phyloP scores from a whole-genome alignment of 768 basidiomycete genomes.

The Rhodotorula babjevae region DNA sequence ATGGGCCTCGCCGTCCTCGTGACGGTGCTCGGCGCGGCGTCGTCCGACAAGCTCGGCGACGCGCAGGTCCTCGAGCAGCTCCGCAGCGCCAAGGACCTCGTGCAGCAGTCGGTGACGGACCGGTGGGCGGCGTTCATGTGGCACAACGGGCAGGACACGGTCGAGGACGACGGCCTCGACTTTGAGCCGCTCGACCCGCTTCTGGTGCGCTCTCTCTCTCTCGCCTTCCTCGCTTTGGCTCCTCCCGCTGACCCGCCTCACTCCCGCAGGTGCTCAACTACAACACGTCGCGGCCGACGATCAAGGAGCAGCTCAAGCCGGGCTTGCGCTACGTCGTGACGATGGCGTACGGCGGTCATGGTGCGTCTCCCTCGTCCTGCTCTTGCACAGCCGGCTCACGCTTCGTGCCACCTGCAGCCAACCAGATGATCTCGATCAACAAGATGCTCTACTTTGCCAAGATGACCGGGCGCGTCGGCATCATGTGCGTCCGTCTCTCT shows the following conservation, averaged over 20 bases:
- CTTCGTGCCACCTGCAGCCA: slow-evolving; percentile 7
- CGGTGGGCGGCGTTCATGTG: background rate
- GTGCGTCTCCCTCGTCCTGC: background rate
- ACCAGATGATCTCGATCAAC: slow-evolving; percentile 34
- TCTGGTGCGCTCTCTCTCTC: background rate
- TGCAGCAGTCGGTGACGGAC: background rate
- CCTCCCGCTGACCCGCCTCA: no score
- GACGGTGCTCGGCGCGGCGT: background rate
- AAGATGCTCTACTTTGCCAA: slow-evolving; percentile 35
- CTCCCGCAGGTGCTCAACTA: slow-evolving; percentile 23
- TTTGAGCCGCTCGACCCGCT: background rate
- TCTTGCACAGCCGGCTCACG: background rate
- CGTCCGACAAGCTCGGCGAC: background rate
- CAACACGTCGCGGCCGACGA: slow-evolving; percentile 12
- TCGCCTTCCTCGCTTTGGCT: no score
- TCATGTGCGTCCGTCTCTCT: slow-evolving; percentile 22
- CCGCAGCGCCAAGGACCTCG: background rate
- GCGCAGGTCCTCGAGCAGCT: background rate
- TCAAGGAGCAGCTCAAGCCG: slow-evolving; percentile 21
- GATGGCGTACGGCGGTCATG: slow-evolving; percentile 33
- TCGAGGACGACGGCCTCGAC: background rate
- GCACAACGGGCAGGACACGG: background rate
- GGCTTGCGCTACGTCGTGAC: slow-evolving; percentile 27
- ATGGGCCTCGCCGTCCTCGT: background rate
- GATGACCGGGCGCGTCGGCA: slow-evolving; percentile 31